These are phyloP conservation scores for Nitzschia sp. DNA, from an alignment of 108 stramenopile species.

Conservation along the genomic window DNA sequence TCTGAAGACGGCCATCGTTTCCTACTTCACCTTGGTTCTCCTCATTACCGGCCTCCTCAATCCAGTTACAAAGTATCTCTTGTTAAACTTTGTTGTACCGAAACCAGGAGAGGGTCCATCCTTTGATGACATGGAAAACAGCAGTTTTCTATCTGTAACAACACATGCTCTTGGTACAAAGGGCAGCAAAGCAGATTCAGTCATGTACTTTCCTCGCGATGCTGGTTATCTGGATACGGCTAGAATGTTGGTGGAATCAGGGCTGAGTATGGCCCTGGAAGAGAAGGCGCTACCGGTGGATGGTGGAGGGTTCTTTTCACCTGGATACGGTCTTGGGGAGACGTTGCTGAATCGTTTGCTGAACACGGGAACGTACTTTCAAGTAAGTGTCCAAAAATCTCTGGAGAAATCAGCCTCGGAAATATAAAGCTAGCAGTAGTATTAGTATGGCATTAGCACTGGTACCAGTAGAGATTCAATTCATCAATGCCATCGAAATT, in stretches of 20 bases:
- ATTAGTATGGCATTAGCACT: too few relatives aligned
- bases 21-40: constrained; percentile 37
- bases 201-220: constrained; percentile 63
- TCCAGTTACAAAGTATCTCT: constrained; percentile 51
- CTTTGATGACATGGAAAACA: constrained; percentile 56
- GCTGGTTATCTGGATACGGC: constrained; percentile 76
- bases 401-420: too few relatives aligned
- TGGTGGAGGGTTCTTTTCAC: constrained; percentile 75
- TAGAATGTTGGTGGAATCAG: constrained; percentile 78
- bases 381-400: constrained; percentile 7
- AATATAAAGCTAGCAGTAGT: too few relatives aligned
- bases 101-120: constrained; percentile 84
- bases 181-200: constrained; percentile 47
- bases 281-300: constrained; percentile 5
- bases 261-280: constrained; percentile 55
- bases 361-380: constrained; percentile 53
- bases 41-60: constrained; percentile 45
- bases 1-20: constrained; percentile 46
- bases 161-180: constrained; percentile 58
- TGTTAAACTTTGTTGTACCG: constrained; percentile 58
- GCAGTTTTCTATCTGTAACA: constrained; percentile 47
- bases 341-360: constrained; percentile 64
- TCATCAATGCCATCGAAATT: too few relatives aligned
- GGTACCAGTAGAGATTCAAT: too few relatives aligned
- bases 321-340: constrained; percentile 63